Base-by-base conservation (phyloP, 495 filamentous ascomycete genomes). In the Monascus purpureus region DNA sequence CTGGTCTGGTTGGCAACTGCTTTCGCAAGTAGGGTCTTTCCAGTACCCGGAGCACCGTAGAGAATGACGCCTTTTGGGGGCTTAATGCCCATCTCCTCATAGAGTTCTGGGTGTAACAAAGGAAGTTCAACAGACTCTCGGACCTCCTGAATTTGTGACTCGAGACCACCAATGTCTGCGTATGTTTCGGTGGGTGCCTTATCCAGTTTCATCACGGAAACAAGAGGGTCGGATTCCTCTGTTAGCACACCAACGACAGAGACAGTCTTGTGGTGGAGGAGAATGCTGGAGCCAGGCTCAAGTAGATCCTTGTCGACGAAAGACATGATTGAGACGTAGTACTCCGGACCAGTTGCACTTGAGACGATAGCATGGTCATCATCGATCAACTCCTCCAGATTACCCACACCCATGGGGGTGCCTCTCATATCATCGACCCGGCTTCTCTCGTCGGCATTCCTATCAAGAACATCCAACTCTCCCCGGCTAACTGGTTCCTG, bases 31-130 rank as follows among this genome's bases (percentile, higher is more conserved):
- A 99, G 65, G 2, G 90, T 99, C 64, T 99, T 99, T 50, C 90
- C 90, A 12, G 90, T 99, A 56, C 90, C 90, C 0, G 90, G 90
- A 3, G 82, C 85, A 60, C 90, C 90, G 59, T 99, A 99, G 20
- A 99, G 80, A 47, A 99, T 99, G 37, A 99, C 90, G 68, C 90
- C 90, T 69, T 99, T 99, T 20, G 90, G 90, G 16, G 90, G 88
- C 58, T 96, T 99, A 69, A 99, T 96, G 50, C 90, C 90, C 90
- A 99, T 99, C 62, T 99, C 90, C 58, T 99, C 90, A 56, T 99
- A 99, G 9, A 99, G 67, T 59, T 99, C 90, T 0, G 90, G 90
- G 50, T 99, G 90, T 38, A 99, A 72, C 30, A 99, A 68, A 6
- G 90, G 90, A 35, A 99, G 63, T 60, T 99, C 90, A 35, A 99